A percentile compares a stretch with the other conserved stretches of the same genome.
Conservation (phyloP, 129 eudicot species). For the Escallonia herrerae region DNA sequence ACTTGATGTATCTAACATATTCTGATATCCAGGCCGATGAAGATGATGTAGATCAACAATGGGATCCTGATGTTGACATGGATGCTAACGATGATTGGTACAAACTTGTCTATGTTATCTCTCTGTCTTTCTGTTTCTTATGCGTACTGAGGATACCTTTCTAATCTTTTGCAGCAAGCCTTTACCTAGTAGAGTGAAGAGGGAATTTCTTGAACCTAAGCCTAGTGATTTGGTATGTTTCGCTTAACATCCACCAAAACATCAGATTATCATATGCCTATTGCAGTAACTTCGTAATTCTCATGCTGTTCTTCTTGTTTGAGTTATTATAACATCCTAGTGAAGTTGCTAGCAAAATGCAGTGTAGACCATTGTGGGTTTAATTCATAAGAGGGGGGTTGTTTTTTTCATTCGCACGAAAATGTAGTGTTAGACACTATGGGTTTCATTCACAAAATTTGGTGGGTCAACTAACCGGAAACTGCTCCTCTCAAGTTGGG, state of each 20-base stretch:
- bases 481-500: too few relatives aligned
- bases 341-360: too few relatives aligned
- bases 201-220: slow-evolving; percentile 57
- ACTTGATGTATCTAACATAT: neutral
- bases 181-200: slow-evolving; percentile 49
- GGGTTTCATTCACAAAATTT: too few relatives aligned
- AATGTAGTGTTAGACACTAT: too few relatives aligned
- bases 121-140: neutral
- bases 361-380: too few relatives aligned
- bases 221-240: slow-evolving; percentile 49
- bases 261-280: too few relatives aligned
- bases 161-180: slow-evolving; percentile 29
- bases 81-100: slow-evolving; percentile 53
- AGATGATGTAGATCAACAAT: slow-evolving; percentile 59
- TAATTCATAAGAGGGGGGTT: too few relatives aligned
- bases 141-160: neutral
- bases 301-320: too few relatives aligned
- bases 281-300: too few relatives aligned
- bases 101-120: neutral
- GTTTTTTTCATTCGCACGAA: too few relatives aligned
- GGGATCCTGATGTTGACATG: slow-evolving; percentile 58
- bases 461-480: too few relatives aligned
- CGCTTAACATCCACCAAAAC: neutral
- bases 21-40: slow-evolving; percentile 55
- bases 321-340: too few relatives aligned